Evolutionary conservation across 164 flowering plant genomes (phyloP), one percentile per base, ranked within the genome.

Genomic region (Vitis vinifera): DNA sequence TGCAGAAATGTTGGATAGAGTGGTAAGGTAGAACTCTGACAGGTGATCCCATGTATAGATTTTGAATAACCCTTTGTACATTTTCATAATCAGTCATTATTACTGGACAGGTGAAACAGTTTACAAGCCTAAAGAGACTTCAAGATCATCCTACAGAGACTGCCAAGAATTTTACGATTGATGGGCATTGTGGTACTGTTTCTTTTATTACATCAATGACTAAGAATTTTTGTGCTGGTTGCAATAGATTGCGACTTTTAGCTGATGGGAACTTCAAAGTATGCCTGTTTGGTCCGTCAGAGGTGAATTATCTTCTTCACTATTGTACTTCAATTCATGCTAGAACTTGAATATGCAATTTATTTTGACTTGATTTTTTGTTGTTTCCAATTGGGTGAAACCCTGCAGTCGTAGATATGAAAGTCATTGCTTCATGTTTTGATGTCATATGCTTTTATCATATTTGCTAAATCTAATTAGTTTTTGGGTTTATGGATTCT

Each of bases 161-260:
- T 19, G 93, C 98, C 56, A 95, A 93, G 84, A 95, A 90, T 77
- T 93, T 90, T 75, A 75, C 65, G 62, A 74, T 95, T 44, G 97
- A 91, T 74, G 98, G 91, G 51, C 86, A 89, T 70, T 59, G 48
- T 59, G 99, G 99, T 53, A 77, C 88, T 63, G 91, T 95, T 68
- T 95, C 99, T 51, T 95, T 95, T 73, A 91, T 95, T 75, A 95
- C 99, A 66, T 95, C 99, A 70, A 93, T 95, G 99, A 91, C 98
- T 8, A 91, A 93, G 82, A 97, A 95, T 78, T 95, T 95, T 76
- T 95, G 99, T 85, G 91, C 91, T 76, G 97, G 99, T 73, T 95
- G 99, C 84, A 95, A 91, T 77, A 83, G 99, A 73, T 80, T 95
- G 82, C 83, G 99, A 68, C 87, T 95, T 73, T 74, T 95, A 66